These are phyloP conservation scores for Castanopsis chinensis DNA, from an alignment of 306 rosid species.

Conservation along the genomic window DNA sequence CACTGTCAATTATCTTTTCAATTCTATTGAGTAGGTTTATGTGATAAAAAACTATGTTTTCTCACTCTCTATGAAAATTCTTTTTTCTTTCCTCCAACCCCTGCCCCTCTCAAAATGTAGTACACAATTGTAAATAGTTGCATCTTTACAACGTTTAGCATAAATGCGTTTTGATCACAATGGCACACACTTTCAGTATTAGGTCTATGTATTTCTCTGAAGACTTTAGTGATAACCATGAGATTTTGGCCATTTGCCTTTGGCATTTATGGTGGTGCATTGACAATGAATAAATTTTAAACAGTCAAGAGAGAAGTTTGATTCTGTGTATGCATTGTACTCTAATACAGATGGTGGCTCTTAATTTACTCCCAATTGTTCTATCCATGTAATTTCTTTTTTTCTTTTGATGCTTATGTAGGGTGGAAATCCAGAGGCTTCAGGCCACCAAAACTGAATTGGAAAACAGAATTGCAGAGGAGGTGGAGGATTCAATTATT, in stretches of 20 bases:
- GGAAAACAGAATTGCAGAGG: constrained; percentile 52
- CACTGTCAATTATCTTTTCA: background rate
- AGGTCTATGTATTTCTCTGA: no score
- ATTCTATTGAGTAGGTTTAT: background rate
- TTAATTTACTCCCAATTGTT: constrained; percentile 29
- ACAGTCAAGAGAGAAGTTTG: background rate
- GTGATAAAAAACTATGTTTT: background rate
- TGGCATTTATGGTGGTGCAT: no score
- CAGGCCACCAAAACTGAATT: constrained; percentile 61
- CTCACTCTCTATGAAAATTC: background rate
- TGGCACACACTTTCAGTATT: background rate
- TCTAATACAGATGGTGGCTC: background rate
- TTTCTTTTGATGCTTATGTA: constrained; percentile 29
- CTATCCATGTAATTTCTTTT: constrained; percentile 23
- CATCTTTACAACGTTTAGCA: background rate
- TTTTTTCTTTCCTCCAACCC: background rate
- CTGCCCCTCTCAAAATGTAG: no score
- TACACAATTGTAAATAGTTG: background rate
- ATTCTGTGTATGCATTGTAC: background rate
- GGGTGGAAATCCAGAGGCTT: constrained; percentile 66
- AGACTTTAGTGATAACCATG: no score
- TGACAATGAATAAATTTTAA: background rate
- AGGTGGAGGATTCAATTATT: constrained; percentile 41
- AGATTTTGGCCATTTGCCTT: no score
- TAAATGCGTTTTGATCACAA: background rate